phyloP scores from a whole-genome alignment of 2,329 filamentous ascomycete genomes.

The Phyllosticta citriasiana region DNA sequence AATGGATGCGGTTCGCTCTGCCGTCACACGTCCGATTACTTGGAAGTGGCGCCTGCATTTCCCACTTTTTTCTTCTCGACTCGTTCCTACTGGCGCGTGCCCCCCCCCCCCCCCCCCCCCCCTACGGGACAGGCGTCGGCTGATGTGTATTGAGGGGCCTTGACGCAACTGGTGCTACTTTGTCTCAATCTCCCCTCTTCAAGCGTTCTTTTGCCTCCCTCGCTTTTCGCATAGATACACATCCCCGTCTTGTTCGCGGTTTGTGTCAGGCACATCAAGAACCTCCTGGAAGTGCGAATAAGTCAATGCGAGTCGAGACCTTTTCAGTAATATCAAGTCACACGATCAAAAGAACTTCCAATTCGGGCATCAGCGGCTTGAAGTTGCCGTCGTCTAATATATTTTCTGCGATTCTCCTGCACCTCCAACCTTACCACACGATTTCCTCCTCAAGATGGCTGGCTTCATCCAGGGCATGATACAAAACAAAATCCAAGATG shows the following conservation, averaged over 20 bases:
- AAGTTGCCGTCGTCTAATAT: neutral
- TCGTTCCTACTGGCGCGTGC: neutral
- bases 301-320: neutral
- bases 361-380: neutral
- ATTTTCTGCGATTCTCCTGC: neutral
- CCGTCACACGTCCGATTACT: neutral
- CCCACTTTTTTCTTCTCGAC: neutral
- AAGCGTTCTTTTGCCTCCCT: neutral
- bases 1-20: neutral
- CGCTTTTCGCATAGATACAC: neutral
- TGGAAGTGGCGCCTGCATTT: neutral
- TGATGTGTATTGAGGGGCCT: neutral
- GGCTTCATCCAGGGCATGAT: slow-evolving; percentile 5
- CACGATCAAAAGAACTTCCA: neutral
- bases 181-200: neutral
- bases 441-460: neutral
- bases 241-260: neutral
- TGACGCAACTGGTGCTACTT: neutral
- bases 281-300: neutral
- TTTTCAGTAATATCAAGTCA: neutral
- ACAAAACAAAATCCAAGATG: slow-evolving; percentile 7
- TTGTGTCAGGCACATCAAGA: neutral
- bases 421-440: neutral
- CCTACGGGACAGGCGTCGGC: neutral
- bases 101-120: too few relatives aligned